Evolutionary conservation across 2,329 filamentous ascomycete genomes (phyloP), one percentile per base, ranked within the genome.

Genomic region (Alternaria ethzedia): DNA sequence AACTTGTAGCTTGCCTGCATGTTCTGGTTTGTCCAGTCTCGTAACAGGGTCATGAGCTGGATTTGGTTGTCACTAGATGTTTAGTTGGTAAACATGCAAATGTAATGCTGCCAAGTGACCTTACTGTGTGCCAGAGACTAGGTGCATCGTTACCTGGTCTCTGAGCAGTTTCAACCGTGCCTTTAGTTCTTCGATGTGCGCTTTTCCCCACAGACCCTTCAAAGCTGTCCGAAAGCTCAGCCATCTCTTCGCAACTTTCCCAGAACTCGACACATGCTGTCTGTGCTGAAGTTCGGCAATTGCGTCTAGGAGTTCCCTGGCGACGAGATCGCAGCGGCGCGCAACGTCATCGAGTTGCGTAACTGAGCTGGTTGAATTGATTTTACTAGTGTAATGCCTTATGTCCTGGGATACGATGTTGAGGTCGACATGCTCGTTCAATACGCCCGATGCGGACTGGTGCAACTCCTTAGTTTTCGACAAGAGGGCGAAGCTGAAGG

Each of bases 41-140:
- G 7, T 4, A 36, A n/a, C 4, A 9, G 1, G 1, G 5, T 0
- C 3, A 4, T n/a, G 0, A 36, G 32, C 1, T 9, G 13, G 7
- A 9, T 1, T 5, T 36, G 32, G 3, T n/a, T 36, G 32, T 36
- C 7, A 32, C n/a, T n/a, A n/a, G n/a, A n/a, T n/a, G n/a, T n/a
- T n/a, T n/a, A n/a, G n/a, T n/a, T n/a, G n/a, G n/a, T n/a, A n/a
- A n/a, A n/a, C n/a, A n/a, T n/a, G n/a, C n/a, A n/a, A n/a, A n/a
- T n/a, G n/a, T n/a, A n/a, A n/a, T n/a, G n/a, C n/a, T n/a, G n/a
- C n/a, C n/a, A n/a, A n/a, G n/a, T n/a, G n/a, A n/a, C n/a, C n/a
- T 21, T 21, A 36, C 32, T n/a, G n/a, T 1, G 32, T 36, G 6
- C n/a, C 3, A 1, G 15, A 41, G 0, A 41, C 32, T 2, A 41